Evolutionary conservation across 768 basidiomycete species (phyloP).

Genomic region (Leccinum variicolor): DNA sequence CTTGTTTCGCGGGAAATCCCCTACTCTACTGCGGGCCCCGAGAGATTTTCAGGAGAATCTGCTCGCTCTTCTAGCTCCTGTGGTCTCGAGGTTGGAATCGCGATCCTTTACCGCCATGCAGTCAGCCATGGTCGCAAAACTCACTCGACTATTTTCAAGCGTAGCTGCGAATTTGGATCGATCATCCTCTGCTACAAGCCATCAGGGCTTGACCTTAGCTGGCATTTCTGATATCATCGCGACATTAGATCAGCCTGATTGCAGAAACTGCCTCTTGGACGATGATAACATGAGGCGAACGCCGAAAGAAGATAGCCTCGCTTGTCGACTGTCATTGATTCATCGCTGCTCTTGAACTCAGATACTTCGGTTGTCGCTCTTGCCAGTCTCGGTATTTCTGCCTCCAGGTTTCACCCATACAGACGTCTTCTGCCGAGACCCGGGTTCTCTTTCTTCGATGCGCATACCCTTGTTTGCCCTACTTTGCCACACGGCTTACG

Average conservation of each 20-base stretch:
- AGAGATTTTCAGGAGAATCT: background rate
- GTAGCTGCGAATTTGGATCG: background rate
- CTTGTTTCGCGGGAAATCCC: constrained; percentile 16
- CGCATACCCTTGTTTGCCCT: constrained; percentile 6
- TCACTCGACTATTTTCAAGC: constrained; percentile 5
- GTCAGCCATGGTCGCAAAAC: background rate
- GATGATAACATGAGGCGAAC: constrained; percentile 18
- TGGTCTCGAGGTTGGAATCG: background rate
- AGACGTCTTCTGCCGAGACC: background rate
- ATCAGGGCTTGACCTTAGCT: constrained; percentile 1
- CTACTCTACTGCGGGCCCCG: background rate
- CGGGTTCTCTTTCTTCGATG: background rate
- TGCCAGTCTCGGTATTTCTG: background rate
- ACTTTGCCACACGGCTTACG: constrained; percentile 15
- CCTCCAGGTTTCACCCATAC: background rate
- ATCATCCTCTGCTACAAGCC: background rate
- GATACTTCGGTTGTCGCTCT: background rate
- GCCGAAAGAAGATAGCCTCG: background rate
- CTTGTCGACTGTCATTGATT: background rate
- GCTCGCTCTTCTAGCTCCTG: background rate
- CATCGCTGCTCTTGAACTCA: background rate
- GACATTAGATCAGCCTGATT: constrained; percentile 3
- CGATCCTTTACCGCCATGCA: background rate
- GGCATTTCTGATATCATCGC: background rate
- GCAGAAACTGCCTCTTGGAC: background rate